A percentile compares a stretch with the other conserved stretches of the same genome.
Conservation (phyloP, 192 early-diverging fungal species). For the Backusella australiensis region DNA sequence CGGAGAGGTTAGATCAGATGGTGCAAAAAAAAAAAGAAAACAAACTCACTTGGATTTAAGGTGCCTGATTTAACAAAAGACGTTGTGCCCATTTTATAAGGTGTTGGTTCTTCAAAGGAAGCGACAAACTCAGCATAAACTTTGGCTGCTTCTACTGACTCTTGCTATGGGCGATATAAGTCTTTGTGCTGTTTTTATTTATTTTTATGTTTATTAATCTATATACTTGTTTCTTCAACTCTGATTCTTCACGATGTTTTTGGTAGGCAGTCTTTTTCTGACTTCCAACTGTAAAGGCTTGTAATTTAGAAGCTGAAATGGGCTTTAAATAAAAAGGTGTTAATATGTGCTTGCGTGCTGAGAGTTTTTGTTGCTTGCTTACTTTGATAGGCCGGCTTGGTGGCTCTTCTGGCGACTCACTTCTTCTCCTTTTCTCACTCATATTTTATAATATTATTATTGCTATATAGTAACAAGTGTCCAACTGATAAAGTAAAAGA, state of each 20-base stretch:
- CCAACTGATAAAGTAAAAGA: too few relatives aligned
- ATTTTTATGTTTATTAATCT: slow-evolving; percentile 1
- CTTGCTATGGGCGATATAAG: slow-evolving; percentile 48
- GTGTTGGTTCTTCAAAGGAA: slow-evolving; percentile 67
- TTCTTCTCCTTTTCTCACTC: slow-evolving; percentile 16
- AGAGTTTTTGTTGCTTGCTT: background rate
- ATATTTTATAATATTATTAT: background rate
- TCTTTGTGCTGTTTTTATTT: background rate
- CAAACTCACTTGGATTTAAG: slow-evolving; percentile 10
- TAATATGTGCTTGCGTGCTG: background rate
- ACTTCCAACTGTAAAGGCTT: slow-evolving; percentile 65
- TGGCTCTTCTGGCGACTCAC: slow-evolving; percentile 13
- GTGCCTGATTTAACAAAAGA: slow-evolving; percentile 53
- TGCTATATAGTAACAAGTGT: too few relatives aligned
- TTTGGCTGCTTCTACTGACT: slow-evolving; percentile 74
- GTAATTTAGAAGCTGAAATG: slow-evolving; percentile 60
- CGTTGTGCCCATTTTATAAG: slow-evolving; percentile 34
- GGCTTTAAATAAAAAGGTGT: slow-evolving; percentile 31
- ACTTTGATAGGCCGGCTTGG: slow-evolving; percentile 11
- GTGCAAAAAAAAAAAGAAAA: background rate
- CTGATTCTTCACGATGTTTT: slow-evolving; percentile 72
- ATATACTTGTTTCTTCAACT: slow-evolving; percentile 69
- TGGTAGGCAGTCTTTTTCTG: slow-evolving; percentile 75
- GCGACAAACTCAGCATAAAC: slow-evolving; percentile 80
- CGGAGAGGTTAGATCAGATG: background rate